A percentile compares a stretch with the other conserved stretches of the same genome.
Evolutionary conservation across 2,329 filamentous ascomycete genomes (phyloP).

Genomic region (Penicillium hesseltinei): DNA sequence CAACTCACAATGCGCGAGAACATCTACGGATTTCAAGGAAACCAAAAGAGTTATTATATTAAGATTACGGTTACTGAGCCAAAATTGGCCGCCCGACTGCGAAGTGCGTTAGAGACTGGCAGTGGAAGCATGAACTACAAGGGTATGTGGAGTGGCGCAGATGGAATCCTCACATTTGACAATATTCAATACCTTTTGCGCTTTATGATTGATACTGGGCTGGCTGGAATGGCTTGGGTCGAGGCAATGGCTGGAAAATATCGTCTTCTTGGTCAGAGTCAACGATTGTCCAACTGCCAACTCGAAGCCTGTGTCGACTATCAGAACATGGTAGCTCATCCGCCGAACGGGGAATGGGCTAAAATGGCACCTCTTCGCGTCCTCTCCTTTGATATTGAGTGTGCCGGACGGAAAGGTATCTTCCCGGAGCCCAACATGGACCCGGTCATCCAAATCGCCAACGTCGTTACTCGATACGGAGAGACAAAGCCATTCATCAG

Average conservation of each 20-base stretch:
- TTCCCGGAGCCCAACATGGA: conserved; percentile 92
- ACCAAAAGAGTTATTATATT: conserved; percentile 84
- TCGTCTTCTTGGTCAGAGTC: conserved; percentile 62
- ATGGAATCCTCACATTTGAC: conserved; percentile 85
- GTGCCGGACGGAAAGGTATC: conserved; percentile 93
- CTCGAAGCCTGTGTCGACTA: conserved; percentile 89
- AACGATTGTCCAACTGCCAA: conserved; percentile 87
- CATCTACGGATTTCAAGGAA: conserved; percentile 91
- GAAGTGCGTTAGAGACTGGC: conserved; percentile 70
- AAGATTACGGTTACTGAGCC: conserved; percentile 92
- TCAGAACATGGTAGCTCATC: conserved; percentile 78
- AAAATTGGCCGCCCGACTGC: conserved; percentile 74
- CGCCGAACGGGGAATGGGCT: conserved; percentile 89
- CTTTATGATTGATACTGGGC: conserved; percentile 97
- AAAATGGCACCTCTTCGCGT: conserved; percentile 95
- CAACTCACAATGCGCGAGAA: conserved; percentile 82
- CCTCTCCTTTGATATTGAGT: conserved; percentile 97
- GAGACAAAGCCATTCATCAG: conserved; percentile 93
- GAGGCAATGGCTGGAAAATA: conserved; percentile 76
- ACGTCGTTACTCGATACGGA: conserved; percentile 90
- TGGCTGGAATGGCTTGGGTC: conserved; percentile 97
- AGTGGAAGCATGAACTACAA: conserved; percentile 74
- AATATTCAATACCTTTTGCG: conserved; percentile 91
- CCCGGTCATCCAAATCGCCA: conserved; percentile 96
- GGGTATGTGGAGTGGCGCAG: conserved; percentile 73